Conservation (phyloP, 768 basidiomycete genomes). For the Clitopilus hobsonii region DNA sequence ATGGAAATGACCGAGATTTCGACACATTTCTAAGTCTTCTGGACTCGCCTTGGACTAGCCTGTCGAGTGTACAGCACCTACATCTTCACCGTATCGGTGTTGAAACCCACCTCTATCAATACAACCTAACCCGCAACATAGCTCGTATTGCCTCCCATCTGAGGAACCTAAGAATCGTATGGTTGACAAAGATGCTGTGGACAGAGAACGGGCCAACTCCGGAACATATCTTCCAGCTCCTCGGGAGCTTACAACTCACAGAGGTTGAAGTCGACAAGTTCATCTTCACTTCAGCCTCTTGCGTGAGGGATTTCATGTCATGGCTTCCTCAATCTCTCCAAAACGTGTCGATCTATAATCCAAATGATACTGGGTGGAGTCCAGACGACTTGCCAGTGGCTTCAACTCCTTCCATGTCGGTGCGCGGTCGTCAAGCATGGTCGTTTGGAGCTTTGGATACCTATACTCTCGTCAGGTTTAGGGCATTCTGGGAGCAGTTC, state of each 20-base stretch:
- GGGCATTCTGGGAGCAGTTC: neutral
- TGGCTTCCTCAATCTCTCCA: neutral
- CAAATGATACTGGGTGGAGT: too few species aligned
- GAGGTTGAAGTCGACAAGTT: neutral
- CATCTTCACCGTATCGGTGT: neutral
- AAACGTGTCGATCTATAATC: neutral
- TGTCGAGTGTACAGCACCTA: neutral
- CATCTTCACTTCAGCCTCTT: neutral
- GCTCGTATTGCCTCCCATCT: neutral
- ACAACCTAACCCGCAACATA: neutral
- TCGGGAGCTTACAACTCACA: neutral
- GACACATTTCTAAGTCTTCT: neutral
- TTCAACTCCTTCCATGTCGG: too few species aligned
- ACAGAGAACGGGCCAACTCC: too few species aligned
- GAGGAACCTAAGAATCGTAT: neutral
- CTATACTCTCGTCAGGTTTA: neutral
- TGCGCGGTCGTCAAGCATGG: neutral
- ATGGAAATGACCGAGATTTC: neutral
- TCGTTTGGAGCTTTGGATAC: neutral
- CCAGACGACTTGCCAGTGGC: too few species aligned
- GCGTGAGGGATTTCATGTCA: neutral
- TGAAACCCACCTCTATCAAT: neutral
- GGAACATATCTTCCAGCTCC: too few species aligned
- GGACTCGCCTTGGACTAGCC: neutral
- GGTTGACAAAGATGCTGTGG: too few species aligned